These are phyloP conservation scores for Pestalotiopsis sp. DNA, from an alignment of 2,329 filamentous ascomycete species.

Conservation along the genomic window DNA sequence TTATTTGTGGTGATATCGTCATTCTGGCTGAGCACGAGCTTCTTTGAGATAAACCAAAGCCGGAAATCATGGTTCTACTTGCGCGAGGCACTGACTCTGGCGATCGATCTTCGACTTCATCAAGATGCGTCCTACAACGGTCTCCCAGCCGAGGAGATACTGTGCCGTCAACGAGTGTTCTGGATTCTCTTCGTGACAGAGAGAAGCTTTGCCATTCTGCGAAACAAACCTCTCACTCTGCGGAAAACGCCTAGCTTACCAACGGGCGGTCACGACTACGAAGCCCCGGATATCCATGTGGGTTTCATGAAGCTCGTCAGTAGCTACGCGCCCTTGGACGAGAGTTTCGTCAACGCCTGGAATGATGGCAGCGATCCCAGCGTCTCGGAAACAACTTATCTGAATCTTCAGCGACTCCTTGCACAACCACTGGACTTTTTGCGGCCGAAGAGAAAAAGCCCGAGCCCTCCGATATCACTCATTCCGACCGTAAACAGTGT, in stretches of 20 bases:
- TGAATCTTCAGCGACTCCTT: constrained; percentile 37
- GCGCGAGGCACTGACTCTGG: constrained; percentile 62
- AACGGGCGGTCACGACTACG: constrained; percentile 53
- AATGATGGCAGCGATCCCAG: constrained; percentile 55
- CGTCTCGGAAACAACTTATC: constrained; percentile 36
- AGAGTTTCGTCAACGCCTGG: constrained; percentile 66
- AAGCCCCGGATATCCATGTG: constrained; percentile 53
- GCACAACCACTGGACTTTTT: constrained; percentile 36
- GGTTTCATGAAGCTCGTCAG: constrained; percentile 64
- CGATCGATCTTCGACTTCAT: constrained; percentile 60
- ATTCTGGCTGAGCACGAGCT: constrained; percentile 63
- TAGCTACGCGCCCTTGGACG: constrained; percentile 65
- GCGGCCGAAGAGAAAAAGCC: constrained; percentile 22
- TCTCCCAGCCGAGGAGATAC: constrained; percentile 50
- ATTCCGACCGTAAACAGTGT: constrained; percentile 7
- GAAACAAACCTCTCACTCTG: constrained; percentile 65
- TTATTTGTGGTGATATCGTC: constrained; percentile 62
- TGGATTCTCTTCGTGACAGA: constrained; percentile 68
- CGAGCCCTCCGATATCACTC: not conserved
- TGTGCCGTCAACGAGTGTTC: constrained; percentile 59
- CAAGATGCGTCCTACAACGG: constrained; percentile 58
- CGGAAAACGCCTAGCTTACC: constrained; percentile 61
- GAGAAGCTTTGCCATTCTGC: constrained; percentile 63
- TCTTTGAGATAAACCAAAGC: constrained; percentile 63
- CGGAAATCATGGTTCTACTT: constrained; percentile 66